These are phyloP conservation scores for Russula dissimulans DNA, from an alignment of 768 basidiomycete species.

Conservation along the genomic window DNA sequence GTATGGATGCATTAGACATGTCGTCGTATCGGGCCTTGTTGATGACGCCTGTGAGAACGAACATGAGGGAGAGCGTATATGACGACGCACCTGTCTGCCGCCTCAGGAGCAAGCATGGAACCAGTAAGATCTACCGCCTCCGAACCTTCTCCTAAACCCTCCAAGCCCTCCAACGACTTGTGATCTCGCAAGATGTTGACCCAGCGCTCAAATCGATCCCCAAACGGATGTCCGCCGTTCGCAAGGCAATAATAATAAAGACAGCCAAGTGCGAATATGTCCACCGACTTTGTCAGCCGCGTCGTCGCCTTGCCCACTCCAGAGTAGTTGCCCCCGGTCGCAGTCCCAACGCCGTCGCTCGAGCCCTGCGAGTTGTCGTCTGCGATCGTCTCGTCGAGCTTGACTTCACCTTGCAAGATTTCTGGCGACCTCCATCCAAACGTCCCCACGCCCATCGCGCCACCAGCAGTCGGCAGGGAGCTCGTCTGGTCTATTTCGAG, in stretches of 20 bases:
- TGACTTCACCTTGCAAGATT: slow-evolving; percentile 88
- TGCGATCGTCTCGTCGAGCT: slow-evolving; percentile 64
- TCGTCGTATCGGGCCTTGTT: slow-evolving; percentile 70
- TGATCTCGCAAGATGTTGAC: slow-evolving; percentile 83
- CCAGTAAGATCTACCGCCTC: slow-evolving; percentile 79
- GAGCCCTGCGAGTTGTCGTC: slow-evolving; percentile 63
- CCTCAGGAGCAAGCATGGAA: slow-evolving; percentile 70
- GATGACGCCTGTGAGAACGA: not conserved
- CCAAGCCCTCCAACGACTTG: slow-evolving; percentile 60
- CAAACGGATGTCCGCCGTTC: slow-evolving; percentile 87
- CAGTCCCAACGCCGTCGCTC: slow-evolving; percentile 50
- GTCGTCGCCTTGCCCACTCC: slow-evolving; percentile 40
- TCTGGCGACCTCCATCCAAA: slow-evolving; percentile 98
- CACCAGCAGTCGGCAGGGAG: slow-evolving; percentile 87
- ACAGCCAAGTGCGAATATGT: slow-evolving; percentile 94
- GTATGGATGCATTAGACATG: slow-evolving; percentile 87
- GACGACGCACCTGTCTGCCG: slow-evolving; percentile 55
- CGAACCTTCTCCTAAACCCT: slow-evolving; percentile 83
- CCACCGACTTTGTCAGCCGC: slow-evolving; percentile 86
- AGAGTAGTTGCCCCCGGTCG: slow-evolving; percentile 29
- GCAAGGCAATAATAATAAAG: slow-evolving; percentile 90
- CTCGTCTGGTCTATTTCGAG: slow-evolving; percentile 94
- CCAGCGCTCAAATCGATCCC: slow-evolving; percentile 88
- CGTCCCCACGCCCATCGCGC: slow-evolving; percentile 83
- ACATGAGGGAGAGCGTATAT: too few relatives aligned